phyloP scores from a whole-genome alignment of 1,284 basidiomycete genomes.

The Agaricales sp. region DNA sequence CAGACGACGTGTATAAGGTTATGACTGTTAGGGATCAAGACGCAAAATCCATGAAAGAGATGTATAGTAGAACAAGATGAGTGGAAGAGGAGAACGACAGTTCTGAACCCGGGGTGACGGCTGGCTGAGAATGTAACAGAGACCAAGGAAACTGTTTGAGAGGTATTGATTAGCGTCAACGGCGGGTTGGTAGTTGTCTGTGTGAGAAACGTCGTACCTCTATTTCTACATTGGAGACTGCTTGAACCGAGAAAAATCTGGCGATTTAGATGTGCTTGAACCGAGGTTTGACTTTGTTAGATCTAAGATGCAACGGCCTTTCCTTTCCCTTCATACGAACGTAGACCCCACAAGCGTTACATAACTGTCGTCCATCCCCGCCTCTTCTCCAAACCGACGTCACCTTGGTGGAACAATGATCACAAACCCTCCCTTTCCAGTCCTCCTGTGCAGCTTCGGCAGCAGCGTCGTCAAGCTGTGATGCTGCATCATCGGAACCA shows the following conservation, averaged over 20 bases:
- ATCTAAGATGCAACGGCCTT: conserved; percentile 10
- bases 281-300: conserved; percentile 12
- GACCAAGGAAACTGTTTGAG: too few relatives aligned
- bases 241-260: neutral
- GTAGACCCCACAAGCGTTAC: conserved; percentile 14
- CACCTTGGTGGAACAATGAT: conserved; percentile 9
- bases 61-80: too few relatives aligned
- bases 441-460: conserved; percentile 3
- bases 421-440: conserved; percentile 12
- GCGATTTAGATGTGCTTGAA: conserved; percentile 2
- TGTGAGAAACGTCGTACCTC: neutral
- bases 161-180: too few relatives aligned
- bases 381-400: conserved; percentile 6
- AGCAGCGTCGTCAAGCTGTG: neutral
- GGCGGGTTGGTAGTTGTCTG: too few relatives aligned
- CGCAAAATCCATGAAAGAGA: too few relatives aligned
- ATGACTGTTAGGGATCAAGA: too few relatives aligned
- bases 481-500: neutral
- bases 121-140: too few relatives aligned
- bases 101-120: too few relatives aligned
- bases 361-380: conserved; percentile 10
- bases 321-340: conserved; percentile 10
- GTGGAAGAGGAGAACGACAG: too few relatives aligned
- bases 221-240: neutral
- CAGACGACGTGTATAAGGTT: too few relatives aligned